These are phyloP conservation scores for Hirsutella rhossiliensis DNA, from an alignment of 2,329 filamentous ascomycete species.

Conservation along the genomic window DNA sequence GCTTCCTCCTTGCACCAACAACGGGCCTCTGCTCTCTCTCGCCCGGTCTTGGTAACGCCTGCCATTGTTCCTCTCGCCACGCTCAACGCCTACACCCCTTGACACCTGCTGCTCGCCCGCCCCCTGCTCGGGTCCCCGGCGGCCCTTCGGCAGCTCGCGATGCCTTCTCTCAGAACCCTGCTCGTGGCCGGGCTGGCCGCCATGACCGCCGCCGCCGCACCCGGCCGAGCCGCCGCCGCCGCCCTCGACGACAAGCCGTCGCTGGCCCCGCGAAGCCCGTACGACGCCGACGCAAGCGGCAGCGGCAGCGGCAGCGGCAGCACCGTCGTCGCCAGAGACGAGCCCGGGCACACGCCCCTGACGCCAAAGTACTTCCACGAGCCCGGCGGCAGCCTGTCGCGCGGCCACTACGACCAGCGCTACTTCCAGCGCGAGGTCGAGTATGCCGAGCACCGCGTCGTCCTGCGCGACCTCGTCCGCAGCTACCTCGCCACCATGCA, in stretches of 20 bases:
- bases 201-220: not conserved
- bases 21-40: too few relatives aligned
- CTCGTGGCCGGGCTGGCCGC: not conserved
- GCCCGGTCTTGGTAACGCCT: too few relatives aligned
- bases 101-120: too few relatives aligned
- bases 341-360: not conserved
- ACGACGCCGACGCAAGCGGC: too few relatives aligned
- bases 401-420: constrained; percentile 63
- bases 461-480: constrained; percentile 57
- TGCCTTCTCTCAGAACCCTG: not conserved
- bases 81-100: too few relatives aligned
- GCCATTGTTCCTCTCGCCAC: too few relatives aligned
- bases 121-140: not conserved
- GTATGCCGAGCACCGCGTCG: constrained; percentile 54
- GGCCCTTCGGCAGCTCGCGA: not conserved
- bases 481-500: constrained; percentile 60
- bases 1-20: too few relatives aligned
- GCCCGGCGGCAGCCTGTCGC: constrained; percentile 43
- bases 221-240: not conserved
- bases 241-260: not conserved
- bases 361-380: constrained; percentile 53
- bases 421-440: constrained; percentile 53
- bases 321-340: not conserved
- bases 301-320: not conserved
- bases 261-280: too few relatives aligned